Evolutionary conservation across 2,329 filamentous ascomycete genomes (phyloP), one percentile per base, ranked within the genome.

Genomic region (Aspergillus ruber): DNA sequence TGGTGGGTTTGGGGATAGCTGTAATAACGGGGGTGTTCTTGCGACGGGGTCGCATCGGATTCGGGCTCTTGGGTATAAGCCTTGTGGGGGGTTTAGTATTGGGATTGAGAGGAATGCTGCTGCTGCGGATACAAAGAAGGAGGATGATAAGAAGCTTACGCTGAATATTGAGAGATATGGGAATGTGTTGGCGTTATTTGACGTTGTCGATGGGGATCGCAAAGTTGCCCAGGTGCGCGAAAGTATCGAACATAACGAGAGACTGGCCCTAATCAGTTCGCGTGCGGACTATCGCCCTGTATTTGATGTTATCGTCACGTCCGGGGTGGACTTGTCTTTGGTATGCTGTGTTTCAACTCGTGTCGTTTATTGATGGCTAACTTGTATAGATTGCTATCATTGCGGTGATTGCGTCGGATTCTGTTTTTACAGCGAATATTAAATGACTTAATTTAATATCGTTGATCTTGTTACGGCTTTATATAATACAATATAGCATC

Each of bases 311-410:
- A 45, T 54, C 36, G 44, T 61, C 32, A 57, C 51, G 17, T 47
- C 56, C 7, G 56, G 57, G 3, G 57, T 61, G n/a, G 59, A 61
- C 48, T 49, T 57, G 27, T 50, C 58, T 4, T 38, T 61, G 52
- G 59, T 61, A 45, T 45, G 56, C 49, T 13, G 20, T 18, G 15
- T n/a, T n/a, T 17, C n/a, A 2, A 5, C 42, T 7, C 10, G 7
- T 8, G n/a, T 20, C 10, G 20, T 25, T 42, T n/a, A 3, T 21
- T 44, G 13, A 20, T 36, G 6, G 25, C 32, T 43, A 27, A 45
- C 45, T 18, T 9, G 15, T 42, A 9, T 17, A 56, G 54, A 44
- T 55, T 38, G 53, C 53, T 3, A 55, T 52, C 10, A 49, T 57
- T 44, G 55, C 54, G 13, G 53, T 56, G 10, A 56, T 57, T 45